phyloP scores from a whole-genome alignment of 2,329 filamentous ascomycete genomes.

The Talaromyces sp. region DNA sequence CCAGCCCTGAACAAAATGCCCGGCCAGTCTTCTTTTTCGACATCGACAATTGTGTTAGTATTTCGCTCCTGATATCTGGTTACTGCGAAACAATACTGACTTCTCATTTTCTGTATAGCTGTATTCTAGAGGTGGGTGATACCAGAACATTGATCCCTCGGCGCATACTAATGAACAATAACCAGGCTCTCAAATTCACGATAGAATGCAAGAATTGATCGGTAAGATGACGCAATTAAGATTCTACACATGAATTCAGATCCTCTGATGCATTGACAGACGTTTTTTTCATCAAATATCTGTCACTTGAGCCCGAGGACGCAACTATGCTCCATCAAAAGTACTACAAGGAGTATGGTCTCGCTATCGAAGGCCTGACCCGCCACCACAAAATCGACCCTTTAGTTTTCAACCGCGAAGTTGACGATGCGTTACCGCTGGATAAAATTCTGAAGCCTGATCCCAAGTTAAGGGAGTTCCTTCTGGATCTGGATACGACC shows the following conservation, averaged over 20 bases:
- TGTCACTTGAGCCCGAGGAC: constrained; percentile 69
- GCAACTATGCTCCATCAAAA: constrained; percentile 81
- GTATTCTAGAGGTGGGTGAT: constrained; percentile 71
- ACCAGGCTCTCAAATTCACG: constrained; percentile 71
- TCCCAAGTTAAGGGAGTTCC: constrained; percentile 66
- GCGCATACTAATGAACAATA: not conserved
- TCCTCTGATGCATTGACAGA: constrained; percentile 36
- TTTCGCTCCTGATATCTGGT: not conserved
- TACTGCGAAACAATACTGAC: not conserved
- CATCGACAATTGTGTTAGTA: constrained; percentile 86
- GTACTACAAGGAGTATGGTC: constrained; percentile 93
- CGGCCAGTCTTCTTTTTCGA: constrained; percentile 72
- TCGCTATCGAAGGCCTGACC: constrained; percentile 94
- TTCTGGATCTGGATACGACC: constrained; percentile 74
- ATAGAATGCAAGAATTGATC: constrained; percentile 84
- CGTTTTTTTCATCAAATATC: constrained; percentile 62
- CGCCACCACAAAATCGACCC: constrained; percentile 93
- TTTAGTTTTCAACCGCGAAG: constrained; percentile 87
- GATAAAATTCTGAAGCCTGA: constrained; percentile 80
- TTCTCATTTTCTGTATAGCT: constrained; percentile 48
- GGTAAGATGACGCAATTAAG: constrained; percentile 29
- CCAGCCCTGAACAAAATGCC: constrained; percentile 28
- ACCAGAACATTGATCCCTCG: not conserved
- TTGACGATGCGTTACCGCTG: constrained; percentile 89
- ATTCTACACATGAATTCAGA: constrained; percentile 24